Evolutionary conservation across 2,329 filamentous ascomycete genomes (phyloP).

Genomic region (Nothophoma quercina): DNA sequence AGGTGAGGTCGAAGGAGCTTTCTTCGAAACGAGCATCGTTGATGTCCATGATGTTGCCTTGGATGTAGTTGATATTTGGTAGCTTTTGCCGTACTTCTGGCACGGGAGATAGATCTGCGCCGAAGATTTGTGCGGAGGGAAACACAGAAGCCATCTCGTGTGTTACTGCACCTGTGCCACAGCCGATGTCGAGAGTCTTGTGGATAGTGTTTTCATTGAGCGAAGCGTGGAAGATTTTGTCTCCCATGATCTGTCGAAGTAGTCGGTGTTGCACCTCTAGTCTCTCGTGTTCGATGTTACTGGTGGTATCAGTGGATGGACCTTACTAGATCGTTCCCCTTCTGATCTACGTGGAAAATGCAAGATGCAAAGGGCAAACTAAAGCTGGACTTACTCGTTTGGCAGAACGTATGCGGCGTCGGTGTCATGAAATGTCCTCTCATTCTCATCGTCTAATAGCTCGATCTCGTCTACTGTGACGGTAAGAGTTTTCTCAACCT

Average conservation of each 20-base stretch:
- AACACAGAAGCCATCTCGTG: conserved; percentile 20
- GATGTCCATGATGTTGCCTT: conserved; percentile 13
- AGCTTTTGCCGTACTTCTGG: conserved; percentile 15
- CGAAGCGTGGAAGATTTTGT: conserved; percentile 21
- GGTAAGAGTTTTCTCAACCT: not conserved
- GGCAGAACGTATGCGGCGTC: conserved; percentile 4
- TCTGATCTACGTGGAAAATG: too few species aligned
- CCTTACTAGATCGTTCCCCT: too few species aligned
- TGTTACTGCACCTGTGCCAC: conserved; percentile 26
- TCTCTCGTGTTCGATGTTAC: conserved; percentile 28
- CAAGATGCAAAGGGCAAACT: too few species aligned
- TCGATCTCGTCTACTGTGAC: not conserved
- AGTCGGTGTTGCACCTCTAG: conserved; percentile 27
- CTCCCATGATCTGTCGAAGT: conserved; percentile 21
- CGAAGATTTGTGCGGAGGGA: conserved; percentile 17
- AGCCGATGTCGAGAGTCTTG: conserved; percentile 28
- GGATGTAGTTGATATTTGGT: conserved; percentile 20
- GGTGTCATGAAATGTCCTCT: not conserved
- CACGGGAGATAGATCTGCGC: conserved; percentile 35
- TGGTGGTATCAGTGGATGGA: not conserved
- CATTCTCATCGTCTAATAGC: not conserved
- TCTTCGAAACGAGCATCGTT: conserved; percentile 52
- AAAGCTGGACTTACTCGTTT: conserved; percentile 2
- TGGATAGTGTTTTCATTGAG: not conserved
- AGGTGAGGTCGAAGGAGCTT: conserved; percentile 63